A percentile compares a stretch with the other conserved stretches of the same genome.
Evolutionary conservation across 257 asterid species (phyloP).

Genomic region (Ballota nigra): DNA sequence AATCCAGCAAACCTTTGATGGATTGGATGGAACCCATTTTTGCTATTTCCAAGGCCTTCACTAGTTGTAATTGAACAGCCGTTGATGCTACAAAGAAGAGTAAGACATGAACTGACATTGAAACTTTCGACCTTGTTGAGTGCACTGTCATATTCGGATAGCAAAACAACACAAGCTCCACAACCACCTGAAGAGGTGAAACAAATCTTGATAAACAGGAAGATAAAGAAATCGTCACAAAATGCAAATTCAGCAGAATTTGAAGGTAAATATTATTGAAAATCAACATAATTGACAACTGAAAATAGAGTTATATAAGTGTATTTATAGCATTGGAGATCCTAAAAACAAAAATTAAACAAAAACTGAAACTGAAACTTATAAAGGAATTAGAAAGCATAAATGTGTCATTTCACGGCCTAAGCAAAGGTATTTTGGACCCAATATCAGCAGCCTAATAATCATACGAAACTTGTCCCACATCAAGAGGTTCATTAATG

Average conservation of each 20-base stretch:
- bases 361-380: background rate
- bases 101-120: constrained; percentile 20
- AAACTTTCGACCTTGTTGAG: constrained; percentile 18
- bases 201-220: background rate
- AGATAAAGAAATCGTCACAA: too few species aligned
- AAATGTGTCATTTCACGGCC: background rate
- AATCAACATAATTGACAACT: background rate
- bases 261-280: background rate
- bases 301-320: background rate
- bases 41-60: constrained; percentile 22
- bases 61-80: constrained; percentile 24
- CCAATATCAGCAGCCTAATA: background rate
- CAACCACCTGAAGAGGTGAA: constrained; percentile 23
- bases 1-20: constrained; percentile 27
- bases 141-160: constrained; percentile 5
- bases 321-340: background rate
- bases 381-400: background rate
- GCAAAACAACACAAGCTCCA: constrained; percentile 24
- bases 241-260: background rate
- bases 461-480: background rate
- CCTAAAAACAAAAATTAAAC: too few species aligned
- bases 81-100: constrained; percentile 20
- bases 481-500: too few species aligned
- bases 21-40: constrained; percentile 23
- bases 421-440: background rate